Base-by-base conservation (phyloP, 2,329 filamentous ascomycete genomes). In the Penicillium decumbens region DNA sequence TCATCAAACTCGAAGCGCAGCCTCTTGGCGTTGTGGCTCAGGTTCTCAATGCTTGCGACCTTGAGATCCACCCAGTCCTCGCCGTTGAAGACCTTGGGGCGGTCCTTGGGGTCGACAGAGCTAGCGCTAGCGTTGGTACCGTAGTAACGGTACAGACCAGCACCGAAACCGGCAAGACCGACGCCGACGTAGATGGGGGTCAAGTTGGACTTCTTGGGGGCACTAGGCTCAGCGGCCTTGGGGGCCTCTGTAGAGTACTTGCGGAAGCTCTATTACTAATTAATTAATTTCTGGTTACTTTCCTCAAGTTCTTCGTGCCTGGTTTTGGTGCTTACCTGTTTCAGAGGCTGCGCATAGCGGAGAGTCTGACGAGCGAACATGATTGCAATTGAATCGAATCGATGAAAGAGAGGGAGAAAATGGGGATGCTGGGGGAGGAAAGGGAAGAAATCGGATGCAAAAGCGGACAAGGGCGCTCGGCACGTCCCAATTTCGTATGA, bases 1-100 rank as follows among this genome's bases (percentile, higher is more conserved):
- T 95, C 88, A 13, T 89, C 88, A 38, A 97, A 83, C 64, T 85
- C 83, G 74, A 98, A 97, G 62, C 88, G 84, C 68, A 97, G 79
- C 63, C 82, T 85, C 83, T 97, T 97, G 63, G 90, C 95, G 79
- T 97, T 97, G 80, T 91, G 87, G 78, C 89, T 96, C 75, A 96
- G 74, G 40, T 78, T 74, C 74, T 95, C 87, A 43, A 90, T 80
- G 48, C 85, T 83, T 49, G 89, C 82, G 49, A 97, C 79, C 75
- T 87, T 84, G 60, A 97, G 80, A 55, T 83, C 84, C 56, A 96
- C 71, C 74, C 90, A 97, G 59, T 89, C 91, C 74, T 96, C 89
- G 59, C 92, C 91, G 29, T 80, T 87, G 71, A 97, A 85, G 50
- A 79, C 76, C 67, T 77, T 78, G 20, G 68, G 58, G 49, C 67